phyloP scores from a whole-genome alignment of 2,329 filamentous ascomycete species.

The Colletotrichum tropicicola region DNA sequence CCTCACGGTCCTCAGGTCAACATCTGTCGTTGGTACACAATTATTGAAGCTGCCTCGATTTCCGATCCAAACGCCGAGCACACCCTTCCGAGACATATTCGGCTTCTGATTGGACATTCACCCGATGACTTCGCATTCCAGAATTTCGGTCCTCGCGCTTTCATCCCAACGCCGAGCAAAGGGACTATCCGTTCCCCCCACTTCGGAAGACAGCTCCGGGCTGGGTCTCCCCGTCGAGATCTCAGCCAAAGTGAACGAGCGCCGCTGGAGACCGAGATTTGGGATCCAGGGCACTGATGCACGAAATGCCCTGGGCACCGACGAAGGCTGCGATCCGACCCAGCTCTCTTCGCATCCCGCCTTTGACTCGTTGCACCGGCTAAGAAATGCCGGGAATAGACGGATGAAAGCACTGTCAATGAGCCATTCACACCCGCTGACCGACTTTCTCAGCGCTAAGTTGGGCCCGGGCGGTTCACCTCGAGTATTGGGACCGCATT shows the following conservation, averaged over 20 bases:
- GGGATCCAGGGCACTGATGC: background rate
- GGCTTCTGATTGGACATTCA: background rate
- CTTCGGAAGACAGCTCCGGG: background rate
- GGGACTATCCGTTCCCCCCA: background rate
- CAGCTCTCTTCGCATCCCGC: no score
- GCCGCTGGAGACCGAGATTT: background rate
- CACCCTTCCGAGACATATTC: background rate
- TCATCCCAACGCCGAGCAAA: constrained; percentile 17
- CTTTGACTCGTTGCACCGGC: background rate
- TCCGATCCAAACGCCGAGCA: constrained; percentile 23
- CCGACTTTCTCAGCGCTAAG: background rate
- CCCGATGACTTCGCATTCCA: background rate
- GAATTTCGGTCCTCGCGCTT: constrained; percentile 18
- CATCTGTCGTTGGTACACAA: background rate
- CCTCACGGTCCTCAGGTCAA: background rate
- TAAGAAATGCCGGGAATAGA: background rate
- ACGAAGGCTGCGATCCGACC: no score
- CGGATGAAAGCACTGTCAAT: background rate
- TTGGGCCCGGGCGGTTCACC: background rate
- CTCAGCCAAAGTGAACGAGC: no score
- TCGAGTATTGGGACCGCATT: background rate
- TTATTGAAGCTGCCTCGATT: background rate
- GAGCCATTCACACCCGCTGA: background rate
- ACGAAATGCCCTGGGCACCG: no score
- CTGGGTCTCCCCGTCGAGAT: background rate